These are phyloP conservation scores for Chara braunii DNA, from an alignment of 139 green algal genomes.

Conservation along the genomic window DNA sequence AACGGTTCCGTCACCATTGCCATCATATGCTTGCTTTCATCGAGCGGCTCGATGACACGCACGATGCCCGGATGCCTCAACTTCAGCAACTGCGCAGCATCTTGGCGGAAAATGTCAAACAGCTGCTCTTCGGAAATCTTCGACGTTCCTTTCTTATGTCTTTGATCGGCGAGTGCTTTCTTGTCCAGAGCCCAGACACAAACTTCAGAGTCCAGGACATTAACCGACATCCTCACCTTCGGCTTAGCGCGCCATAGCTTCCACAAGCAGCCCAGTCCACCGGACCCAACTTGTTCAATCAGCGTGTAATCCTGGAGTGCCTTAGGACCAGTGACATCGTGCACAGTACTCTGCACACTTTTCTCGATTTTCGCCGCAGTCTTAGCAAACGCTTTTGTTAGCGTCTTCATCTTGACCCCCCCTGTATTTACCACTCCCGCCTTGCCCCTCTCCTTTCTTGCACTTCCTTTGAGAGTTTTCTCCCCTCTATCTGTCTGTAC, in stretches of 20 bases:
- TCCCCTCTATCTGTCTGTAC: no score
- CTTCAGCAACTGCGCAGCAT: slow-evolving; percentile 8
- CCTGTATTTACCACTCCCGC: no score
- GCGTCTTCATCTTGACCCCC: slow-evolving; percentile 8
- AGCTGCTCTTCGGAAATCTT: slow-evolving; percentile 37
- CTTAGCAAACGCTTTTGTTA: slow-evolving; percentile 22
- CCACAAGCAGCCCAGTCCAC: slow-evolving; percentile 31
- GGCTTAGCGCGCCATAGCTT: slow-evolving; percentile 37
- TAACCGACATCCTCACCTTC: slow-evolving; percentile 23
- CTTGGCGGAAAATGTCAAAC: slow-evolving; percentile 36
- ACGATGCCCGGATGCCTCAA: slow-evolving; percentile 46
- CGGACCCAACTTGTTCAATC: slow-evolving; percentile 32
- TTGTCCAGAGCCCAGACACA: slow-evolving; percentile 45
- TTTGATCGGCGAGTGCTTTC: slow-evolving; percentile 24
- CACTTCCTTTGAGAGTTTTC: no score
- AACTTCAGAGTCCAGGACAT: slow-evolving; percentile 22
- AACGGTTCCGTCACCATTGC: slow-evolving; percentile 76
- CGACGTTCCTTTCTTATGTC: slow-evolving; percentile 15
- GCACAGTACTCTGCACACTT: slow-evolving; percentile 20
- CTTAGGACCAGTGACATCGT: slow-evolving; percentile 41
- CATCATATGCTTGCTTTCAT: slow-evolving; percentile 67
- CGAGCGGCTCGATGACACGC: slow-evolving; percentile 65
- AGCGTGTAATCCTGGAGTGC: slow-evolving; percentile 30
- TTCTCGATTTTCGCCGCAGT: slow-evolving; percentile 34
- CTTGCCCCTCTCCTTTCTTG: no score